These are phyloP conservation scores for Microbotryomycetes sp. DNA, from an alignment of 1,284 basidiomycete genomes.

Conservation along the genomic window DNA sequence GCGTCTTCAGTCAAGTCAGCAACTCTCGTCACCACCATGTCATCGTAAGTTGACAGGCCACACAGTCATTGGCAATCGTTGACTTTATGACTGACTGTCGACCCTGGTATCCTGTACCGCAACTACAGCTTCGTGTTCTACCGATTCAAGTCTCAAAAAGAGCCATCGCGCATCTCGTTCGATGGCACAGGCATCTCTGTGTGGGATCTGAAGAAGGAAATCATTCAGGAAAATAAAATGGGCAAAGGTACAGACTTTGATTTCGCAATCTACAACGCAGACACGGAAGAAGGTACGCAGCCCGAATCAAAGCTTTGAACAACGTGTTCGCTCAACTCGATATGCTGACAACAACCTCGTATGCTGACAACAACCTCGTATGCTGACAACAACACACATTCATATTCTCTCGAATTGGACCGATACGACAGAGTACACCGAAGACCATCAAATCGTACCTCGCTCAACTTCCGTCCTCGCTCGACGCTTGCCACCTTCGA, in stretches of 20 bases:
- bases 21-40: not conserved
- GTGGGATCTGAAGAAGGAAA: constrained; percentile 98
- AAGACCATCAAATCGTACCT: constrained; percentile 85
- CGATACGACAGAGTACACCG: constrained; percentile 68
- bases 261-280: constrained; percentile 71
- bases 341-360: not conserved
- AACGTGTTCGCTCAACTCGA: not conserved
- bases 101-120: not conserved
- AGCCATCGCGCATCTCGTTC: constrained; percentile 91
- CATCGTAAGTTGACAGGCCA: not conserved
- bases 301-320: not conserved
- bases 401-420: not conserved
- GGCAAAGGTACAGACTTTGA: constrained; percentile 93
- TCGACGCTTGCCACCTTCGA: constrained; percentile 74
- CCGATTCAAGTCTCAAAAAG: constrained; percentile 91
- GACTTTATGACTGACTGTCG: too few relatives aligned
- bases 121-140: constrained; percentile 66
- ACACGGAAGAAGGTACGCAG: constrained; percentile 69
- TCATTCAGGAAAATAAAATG: constrained; percentile 92
- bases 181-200: constrained; percentile 98
- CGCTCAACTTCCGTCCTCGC: constrained; percentile 91
- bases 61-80: too few relatives aligned
- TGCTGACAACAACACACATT: not conserved
- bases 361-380: not conserved
- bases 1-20: too few relatives aligned